Evolutionary conservation across 1,139 yeast genomes (phyloP), one percentile per base, ranked within the genome.

Genomic region (Yarrowia galli): DNA sequence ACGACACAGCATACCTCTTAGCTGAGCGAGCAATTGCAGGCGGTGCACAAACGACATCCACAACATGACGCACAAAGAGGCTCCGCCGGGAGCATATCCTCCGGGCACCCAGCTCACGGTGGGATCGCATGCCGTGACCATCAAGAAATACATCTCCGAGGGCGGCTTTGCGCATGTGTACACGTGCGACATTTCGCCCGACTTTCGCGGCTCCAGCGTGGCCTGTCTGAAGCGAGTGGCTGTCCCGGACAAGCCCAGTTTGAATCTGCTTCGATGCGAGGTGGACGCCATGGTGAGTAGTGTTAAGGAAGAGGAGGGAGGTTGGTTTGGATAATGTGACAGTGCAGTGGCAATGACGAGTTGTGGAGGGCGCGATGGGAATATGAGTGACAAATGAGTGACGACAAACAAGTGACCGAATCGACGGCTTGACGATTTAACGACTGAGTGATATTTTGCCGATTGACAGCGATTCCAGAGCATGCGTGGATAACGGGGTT

Each of bases 141-240:
- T 89, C 75, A 83, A 82, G 72, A 81, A 85, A 71, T 89, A 87
- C 78, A 79, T 89, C 28, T 87, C 91, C 15, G 86, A 85, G 72
- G 90, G 96, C 63, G 96, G 96, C 15, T 89, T 89, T 79, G 95
- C 96, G 42, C 89, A 87, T 76, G 95, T 89, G 12, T 89, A 90
- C 76, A 84, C 87, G 28, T 90, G 91, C 71, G 79, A 79, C 32
- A 84, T 85, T 40, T 80, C 81, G 58, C 75, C 75, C 9, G 69
- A 71, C 28, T 69, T 70, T 12, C 72, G 72, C 42, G 75, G 75
- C 35, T 76, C 54, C 25, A 74, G 75, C 40, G 72, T 79, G 22
- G 86, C 85, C 18, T 90, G 95, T 74, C 82, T 89, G 75, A 89
- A 89, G 77, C 81, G 95, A 69, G 96, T 89, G 20, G 84, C 88